These are phyloP conservation scores for Colletotrichum tabaci DNA, from an alignment of 2,329 filamentous ascomycete genomes.

Conservation along the genomic window DNA sequence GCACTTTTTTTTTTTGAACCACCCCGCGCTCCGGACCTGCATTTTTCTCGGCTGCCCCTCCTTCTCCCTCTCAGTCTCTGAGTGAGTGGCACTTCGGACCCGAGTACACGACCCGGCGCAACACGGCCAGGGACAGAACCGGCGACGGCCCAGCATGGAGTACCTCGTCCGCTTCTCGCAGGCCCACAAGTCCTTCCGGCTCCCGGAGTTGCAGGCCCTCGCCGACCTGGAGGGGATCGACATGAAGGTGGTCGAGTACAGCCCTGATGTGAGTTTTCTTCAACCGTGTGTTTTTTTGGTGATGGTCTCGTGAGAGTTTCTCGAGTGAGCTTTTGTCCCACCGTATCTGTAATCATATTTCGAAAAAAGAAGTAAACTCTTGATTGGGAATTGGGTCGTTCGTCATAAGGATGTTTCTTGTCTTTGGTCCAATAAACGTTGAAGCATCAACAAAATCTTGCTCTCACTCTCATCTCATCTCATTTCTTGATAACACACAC, in stretches of 20 bases:
- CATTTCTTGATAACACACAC: too few relatives aligned
- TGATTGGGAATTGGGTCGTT: not conserved
- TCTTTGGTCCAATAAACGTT: not conserved
- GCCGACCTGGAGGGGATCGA: slow-evolving; percentile 77
- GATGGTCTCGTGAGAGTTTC: not conserved
- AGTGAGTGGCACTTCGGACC: not conserved
- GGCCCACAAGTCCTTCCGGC: slow-evolving; percentile 90
- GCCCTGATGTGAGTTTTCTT: slow-evolving; percentile 73
- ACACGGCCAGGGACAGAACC: not conserved
- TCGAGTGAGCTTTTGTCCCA: not conserved
- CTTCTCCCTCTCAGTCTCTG: not conserved
- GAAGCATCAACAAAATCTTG: too few relatives aligned
- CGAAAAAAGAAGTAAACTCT: too few relatives aligned
- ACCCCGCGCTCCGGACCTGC: slow-evolving; percentile 27
- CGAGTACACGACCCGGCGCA: not conserved
- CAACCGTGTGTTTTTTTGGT: not conserved
- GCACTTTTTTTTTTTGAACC: slow-evolving; percentile 19
- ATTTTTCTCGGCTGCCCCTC: slow-evolving; percentile 10
- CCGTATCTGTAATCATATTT: too few relatives aligned
- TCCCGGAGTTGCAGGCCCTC: slow-evolving; percentile 86
- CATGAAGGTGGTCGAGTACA: slow-evolving; percentile 83
- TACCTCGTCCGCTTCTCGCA: slow-evolving; percentile 94
- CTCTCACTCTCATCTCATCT: too few relatives aligned
- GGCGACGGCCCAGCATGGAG: slow-evolving; percentile 64
- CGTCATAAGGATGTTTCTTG: not conserved